Percentiles rank a stretch among this genome's conserved stretches.
These are phyloP conservation scores for Stachybotrys chartarum DNA, from an alignment of 2,329 filamentous ascomycete genomes.

Conservation along the genomic window DNA sequence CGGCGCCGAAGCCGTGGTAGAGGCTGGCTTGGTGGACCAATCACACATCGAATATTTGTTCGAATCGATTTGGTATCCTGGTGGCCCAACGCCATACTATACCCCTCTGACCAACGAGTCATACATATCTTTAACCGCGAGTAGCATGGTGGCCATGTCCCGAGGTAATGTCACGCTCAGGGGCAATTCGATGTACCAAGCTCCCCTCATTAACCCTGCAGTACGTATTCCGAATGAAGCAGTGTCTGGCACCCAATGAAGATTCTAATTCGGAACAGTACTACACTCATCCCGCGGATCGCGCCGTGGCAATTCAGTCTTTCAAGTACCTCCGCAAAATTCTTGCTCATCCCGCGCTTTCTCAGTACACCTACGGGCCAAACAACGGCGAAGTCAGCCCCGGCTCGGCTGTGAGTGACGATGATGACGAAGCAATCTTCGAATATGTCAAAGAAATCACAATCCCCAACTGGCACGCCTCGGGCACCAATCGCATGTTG, in stretches of 20 bases:
- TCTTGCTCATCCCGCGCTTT: slow-evolving; percentile 15
- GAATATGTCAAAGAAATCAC: slow-evolving; percentile 10
- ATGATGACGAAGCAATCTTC: slow-evolving; percentile 17
- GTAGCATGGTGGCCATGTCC: not conserved
- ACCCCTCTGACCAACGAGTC: slow-evolving; percentile 13
- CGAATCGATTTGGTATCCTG: slow-evolving; percentile 18
- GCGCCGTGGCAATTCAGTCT: slow-evolving; percentile 21
- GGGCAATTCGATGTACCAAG: not conserved
- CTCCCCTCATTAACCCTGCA: not conserved
- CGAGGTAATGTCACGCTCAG: not conserved
- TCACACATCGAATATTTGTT: slow-evolving; percentile 19
- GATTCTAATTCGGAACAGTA: slow-evolving; percentile 8
- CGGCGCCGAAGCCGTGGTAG: slow-evolving; percentile 11
- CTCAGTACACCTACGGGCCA: slow-evolving; percentile 13
- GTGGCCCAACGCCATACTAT: slow-evolving; percentile 17
- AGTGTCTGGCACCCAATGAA: not conserved
- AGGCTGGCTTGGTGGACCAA: slow-evolving; percentile 13
- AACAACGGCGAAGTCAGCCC: slow-evolving; percentile 16
- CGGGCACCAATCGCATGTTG: not conserved
- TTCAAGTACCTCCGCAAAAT: slow-evolving; percentile 24
- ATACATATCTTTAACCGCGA: slow-evolving; percentile 12
- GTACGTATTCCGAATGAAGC: not conserved
- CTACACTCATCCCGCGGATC: slow-evolving; percentile 17
- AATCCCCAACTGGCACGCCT: not conserved
- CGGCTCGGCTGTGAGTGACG: slow-evolving; percentile 9